Base-by-base conservation (phyloP, 345 rosid species). In the Abelmoschus esculentus region DNA sequence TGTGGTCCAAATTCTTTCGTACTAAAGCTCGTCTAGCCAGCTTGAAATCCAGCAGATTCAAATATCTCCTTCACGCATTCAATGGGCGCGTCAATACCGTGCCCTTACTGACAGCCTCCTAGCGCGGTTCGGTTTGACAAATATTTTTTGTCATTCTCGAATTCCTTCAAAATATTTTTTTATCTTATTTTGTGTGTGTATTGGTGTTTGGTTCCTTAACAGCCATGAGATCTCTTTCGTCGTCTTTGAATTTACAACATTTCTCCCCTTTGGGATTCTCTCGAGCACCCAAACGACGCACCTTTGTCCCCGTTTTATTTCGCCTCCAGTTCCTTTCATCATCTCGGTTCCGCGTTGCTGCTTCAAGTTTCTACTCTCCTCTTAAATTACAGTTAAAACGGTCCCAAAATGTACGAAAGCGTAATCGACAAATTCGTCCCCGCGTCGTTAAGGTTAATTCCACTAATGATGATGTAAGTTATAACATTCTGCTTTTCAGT, bases 391-490 rank as follows among this genome's bases (percentile, higher is more conserved):
- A 29, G 32, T 3, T 29, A 62, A 32, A 22, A 71, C 79, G 26
- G 75, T 60, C 75, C 12, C 73, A 47, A 26, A 5, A 69, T 59
- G 78, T 69, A 72, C 31, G 68, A 59, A 76, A 69, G 44, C 67
- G 57, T 7, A 74, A 75, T 19, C 57, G 73, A 13, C 72, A 70
- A 12, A 69, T 69, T 64, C 78, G 42, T 29, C 75, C 46, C 29
- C 61, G 66, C 56, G 47, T 52, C 80, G 32, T 29, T 29, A 29
- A 29, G 3, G 32, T 29, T 34, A 34, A 34, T 5, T 4, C 26
- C 26, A 22, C 82, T 57, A 50, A 14, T 50, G 89, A 79, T 77
- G 92, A 78, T 74, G 95, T 88, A n/a, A 60, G 65, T 34, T 11
- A 63, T 29, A 29, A 29, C 11, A 4, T 34, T 4, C 38, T 34